Conservation (phyloP, 1,139 yeast species). For the Blastobotrys aristatus region DNA sequence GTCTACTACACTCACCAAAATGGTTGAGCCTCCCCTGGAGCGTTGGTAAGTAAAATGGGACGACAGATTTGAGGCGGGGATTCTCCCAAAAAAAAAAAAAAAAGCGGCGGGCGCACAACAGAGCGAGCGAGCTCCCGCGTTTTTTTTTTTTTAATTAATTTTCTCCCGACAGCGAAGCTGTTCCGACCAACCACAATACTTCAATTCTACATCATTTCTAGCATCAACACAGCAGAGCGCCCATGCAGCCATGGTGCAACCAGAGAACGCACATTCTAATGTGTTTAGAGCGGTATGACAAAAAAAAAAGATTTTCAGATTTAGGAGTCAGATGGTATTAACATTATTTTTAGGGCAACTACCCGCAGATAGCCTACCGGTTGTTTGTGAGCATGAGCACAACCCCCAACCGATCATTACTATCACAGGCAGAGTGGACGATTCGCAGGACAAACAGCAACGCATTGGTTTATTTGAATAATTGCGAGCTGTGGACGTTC, state of each 20-base stretch:
- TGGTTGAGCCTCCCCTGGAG: no score
- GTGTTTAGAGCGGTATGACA: constrained; percentile 27
- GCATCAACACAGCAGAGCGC: no score
- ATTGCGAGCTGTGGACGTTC: constrained; percentile 60
- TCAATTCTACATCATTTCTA: no score
- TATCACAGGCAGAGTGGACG: constrained; percentile 56
- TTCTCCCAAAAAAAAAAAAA: no score
- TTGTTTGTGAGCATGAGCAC: constrained; percentile 35
- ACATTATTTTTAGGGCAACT: constrained; percentile 22
- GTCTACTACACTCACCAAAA: no score
- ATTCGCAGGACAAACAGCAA: constrained; percentile 50
- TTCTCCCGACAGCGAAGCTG: no score
- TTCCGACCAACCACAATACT: no score
- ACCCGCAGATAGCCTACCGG: constrained; percentile 29
- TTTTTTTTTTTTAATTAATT: no score
- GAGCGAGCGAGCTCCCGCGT: no score
- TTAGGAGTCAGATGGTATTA: not conserved
- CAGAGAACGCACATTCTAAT: constrained; percentile 27
- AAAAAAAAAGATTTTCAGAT: not conserved
- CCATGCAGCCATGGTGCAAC: constrained; percentile 9
- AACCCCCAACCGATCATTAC: constrained; percentile 33
- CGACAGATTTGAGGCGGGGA: no score
- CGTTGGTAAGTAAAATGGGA: no score
- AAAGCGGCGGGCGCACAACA: no score
- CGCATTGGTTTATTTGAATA: constrained; percentile 52